These are phyloP conservation scores for Eucalyptus pauciflora DNA, from an alignment of 345 rosid species.

Conservation along the genomic window DNA sequence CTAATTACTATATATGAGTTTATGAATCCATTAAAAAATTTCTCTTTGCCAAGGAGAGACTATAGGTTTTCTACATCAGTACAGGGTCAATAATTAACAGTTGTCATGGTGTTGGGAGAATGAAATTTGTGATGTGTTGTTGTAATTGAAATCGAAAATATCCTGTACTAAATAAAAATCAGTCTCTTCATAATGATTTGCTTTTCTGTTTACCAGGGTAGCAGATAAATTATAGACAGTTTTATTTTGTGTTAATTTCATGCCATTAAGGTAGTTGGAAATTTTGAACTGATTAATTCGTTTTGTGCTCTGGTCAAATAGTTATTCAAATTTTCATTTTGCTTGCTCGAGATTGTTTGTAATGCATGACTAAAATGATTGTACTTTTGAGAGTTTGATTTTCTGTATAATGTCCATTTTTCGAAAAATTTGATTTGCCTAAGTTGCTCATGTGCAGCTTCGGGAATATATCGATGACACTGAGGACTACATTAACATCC, in stretches of 20 bases:
- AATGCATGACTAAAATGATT: background rate
- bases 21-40: background rate
- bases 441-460: conserved; percentile 33
- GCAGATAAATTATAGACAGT: background rate
- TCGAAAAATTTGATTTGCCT: background rate
- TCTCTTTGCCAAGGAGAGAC: background rate
- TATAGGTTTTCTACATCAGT: background rate
- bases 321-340: background rate
- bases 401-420: background rate
- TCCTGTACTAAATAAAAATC: background rate
- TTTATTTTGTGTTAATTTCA: background rate
- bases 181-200: background rate
- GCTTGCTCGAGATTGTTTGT: background rate
- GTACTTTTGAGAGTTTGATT: background rate
- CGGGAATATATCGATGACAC: conserved; percentile 98
- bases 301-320: background rate
- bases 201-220: background rate
- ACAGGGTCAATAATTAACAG: background rate
- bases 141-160: background rate
- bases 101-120: background rate
- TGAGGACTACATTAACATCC: conserved; percentile 96
- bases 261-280: background rate
- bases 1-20: background rate
- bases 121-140: background rate
- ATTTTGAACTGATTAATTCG: background rate